A percentile compares a stretch with the other conserved stretches of the same genome.
These are phyloP conservation scores for Botryotinia narcissicola DNA, from an alignment of 2,329 filamentous ascomycete genomes.

Conservation along the genomic window DNA sequence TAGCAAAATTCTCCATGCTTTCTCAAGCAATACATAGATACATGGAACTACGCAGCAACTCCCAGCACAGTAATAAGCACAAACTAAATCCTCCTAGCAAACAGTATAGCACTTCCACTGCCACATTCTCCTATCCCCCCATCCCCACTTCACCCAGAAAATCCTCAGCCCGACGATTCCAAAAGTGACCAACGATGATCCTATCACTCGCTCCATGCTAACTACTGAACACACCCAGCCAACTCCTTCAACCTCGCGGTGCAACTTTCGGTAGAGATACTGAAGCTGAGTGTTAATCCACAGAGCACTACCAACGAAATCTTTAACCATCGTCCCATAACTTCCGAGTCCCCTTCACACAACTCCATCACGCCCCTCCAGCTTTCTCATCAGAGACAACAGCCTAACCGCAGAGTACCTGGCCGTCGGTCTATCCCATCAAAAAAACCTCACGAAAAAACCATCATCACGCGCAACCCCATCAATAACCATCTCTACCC, in stretches of 20 bases:
- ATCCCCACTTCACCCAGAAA: too few relatives aligned
- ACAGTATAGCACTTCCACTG: constrained; percentile 40
- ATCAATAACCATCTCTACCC: too few relatives aligned
- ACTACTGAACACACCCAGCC: constrained; percentile 52
- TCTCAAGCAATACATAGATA: constrained; percentile 57
- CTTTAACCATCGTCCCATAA: constrained; percentile 49
- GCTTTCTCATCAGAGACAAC: neutral
- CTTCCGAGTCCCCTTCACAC: constrained; percentile 26
- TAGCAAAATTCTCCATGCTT: constrained; percentile 55
- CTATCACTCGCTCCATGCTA: constrained; percentile 65
- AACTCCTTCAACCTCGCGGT: constrained; percentile 62
- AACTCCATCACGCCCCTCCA: too few relatives aligned
- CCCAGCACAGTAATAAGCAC: constrained; percentile 45
- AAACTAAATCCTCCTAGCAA: constrained; percentile 54
- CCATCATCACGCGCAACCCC: too few relatives aligned
- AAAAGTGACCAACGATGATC: constrained; percentile 54
- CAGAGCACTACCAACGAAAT: constrained; percentile 64
- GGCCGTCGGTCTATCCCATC: too few relatives aligned
- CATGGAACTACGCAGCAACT: constrained; percentile 63
- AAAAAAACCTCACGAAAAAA: too few relatives aligned
- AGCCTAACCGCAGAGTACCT: too few relatives aligned
- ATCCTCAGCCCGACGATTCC: neutral
- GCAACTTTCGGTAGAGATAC: too few relatives aligned
- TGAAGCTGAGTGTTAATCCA: constrained; percentile 48
- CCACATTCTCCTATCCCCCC: neutral